phyloP scores from a whole-genome alignment of 2,329 filamentous ascomycete species.

The Penicillium sp. region DNA sequence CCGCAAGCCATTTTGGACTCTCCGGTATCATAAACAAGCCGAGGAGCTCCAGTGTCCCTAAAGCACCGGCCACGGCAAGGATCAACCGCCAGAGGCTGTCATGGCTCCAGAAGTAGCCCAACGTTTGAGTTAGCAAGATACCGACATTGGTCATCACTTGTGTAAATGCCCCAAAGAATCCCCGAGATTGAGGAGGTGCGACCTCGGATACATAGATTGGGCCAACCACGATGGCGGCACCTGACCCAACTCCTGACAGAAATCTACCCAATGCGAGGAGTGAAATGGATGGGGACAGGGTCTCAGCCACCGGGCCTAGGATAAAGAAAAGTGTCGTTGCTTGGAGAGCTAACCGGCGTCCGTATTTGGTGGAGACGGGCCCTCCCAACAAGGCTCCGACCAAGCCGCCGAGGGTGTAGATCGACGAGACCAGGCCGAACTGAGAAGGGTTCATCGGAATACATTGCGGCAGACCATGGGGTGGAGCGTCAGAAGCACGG shows the following conservation, averaged over 20 bases:
- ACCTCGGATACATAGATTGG: constrained; percentile 95
- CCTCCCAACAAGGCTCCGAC: constrained; percentile 80
- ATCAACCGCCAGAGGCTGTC: constrained; percentile 83
- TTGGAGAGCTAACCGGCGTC: constrained; percentile 76
- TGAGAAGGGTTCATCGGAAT: constrained; percentile 83
- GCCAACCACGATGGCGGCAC: constrained; percentile 87
- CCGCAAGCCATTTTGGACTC: constrained; percentile 83
- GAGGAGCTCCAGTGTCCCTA: constrained; percentile 69
- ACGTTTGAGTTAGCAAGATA: constrained; percentile 78
- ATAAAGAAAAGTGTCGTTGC: constrained; percentile 77
- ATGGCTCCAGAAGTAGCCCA: constrained; percentile 86
- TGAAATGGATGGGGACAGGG: constrained; percentile 68
- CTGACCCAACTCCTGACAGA: constrained; percentile 80
- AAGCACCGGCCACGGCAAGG: constrained; percentile 70
- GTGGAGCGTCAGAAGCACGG: constrained; percentile 23
- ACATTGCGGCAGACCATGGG: constrained; percentile 64
- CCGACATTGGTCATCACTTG: constrained; percentile 94
- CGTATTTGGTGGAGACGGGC: constrained; percentile 75
- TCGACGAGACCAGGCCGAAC: constrained; percentile 85
- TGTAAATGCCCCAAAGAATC: constrained; percentile 79
- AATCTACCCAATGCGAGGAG: constrained; percentile 75
- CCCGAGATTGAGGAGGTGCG: constrained; percentile 72
- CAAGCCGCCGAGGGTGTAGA: constrained; percentile 89
- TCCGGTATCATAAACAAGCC: constrained; percentile 81
- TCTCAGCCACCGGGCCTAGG: constrained; percentile 75